Evolutionary conservation across 345 rosid species (phyloP), one percentile per base, ranked within the genome.

Genomic region (Pugionium cornutum): DNA sequence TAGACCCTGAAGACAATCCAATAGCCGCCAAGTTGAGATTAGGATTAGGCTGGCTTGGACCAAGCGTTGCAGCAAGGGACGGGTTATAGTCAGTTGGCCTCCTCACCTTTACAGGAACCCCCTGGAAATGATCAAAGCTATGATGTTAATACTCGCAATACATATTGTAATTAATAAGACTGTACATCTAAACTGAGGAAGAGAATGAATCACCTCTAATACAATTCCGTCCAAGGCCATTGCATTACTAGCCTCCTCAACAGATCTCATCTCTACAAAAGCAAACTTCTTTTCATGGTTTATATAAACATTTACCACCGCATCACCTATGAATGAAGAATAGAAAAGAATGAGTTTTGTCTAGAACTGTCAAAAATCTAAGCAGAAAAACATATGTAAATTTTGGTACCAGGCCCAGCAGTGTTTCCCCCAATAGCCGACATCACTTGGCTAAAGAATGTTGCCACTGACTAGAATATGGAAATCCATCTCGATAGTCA

Each of bases 341-440:
- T 41, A 29, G 62, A 28, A 25, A 25, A 27, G 36, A 40, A 50
- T 80, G 27, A 80, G 61, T 9, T 18, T 26, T 41, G 1, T 45
- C 32, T 49, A 5, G 1, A 34, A 35, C 56, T 46, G 6, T 52
- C 30, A 28, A 27, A 34, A n/a, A 30, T 31, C 32, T 47, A 82
- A 78, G 61, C 53, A 69, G 27, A 41, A 54, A 37, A 18, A 18
- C 18, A 18, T 18, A 18, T 18, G 18, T 18, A 18, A 18, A 18
- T 18, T 18, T 18, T 45, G 27, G 44, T 60, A 88, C 99, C 99
- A 71, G 96, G 97, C 41, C 99, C 96, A 69, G 99, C 92, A 59
- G 99, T 85, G 76, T 95, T 95, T 62, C 99, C 97, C 51, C 95
- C 99, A 71, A 91, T 91, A 33, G 96, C 95, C 28, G 97, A 83